Percentiles rank a stretch among this genome's conserved stretches.
These are phyloP conservation scores for Voacanga thouarsii DNA, from an alignment of 257 asterid species.

Conservation along the genomic window DNA sequence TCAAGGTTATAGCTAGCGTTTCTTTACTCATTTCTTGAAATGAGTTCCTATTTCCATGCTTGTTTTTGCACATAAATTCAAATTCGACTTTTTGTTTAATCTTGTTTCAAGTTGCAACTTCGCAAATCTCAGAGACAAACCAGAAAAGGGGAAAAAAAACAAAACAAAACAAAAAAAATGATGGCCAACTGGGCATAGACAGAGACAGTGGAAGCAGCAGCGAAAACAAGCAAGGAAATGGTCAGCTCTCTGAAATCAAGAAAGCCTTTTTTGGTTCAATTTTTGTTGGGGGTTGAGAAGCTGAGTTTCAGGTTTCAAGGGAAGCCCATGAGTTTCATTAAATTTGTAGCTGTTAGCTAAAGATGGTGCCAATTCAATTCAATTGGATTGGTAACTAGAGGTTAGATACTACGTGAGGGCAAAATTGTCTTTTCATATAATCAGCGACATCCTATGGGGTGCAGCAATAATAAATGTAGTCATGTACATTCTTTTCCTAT, in stretches of 20 bases:
- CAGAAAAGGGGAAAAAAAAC: neutral
- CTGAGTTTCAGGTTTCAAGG: conserved; percentile 37
- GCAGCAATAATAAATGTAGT: conserved; percentile 1
- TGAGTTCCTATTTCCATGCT: conserved; percentile 53
- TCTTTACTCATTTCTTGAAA: neutral
- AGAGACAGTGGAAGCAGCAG: conserved; percentile 34
- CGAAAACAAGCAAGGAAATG: conserved; percentile 71
- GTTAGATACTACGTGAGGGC: neutral
- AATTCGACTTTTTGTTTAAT: neutral
- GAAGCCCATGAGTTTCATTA: conserved; percentile 73
- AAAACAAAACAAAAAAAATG: too few relatives aligned
- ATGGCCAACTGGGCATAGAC: neutral
- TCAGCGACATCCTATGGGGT: neutral
- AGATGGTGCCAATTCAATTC: conserved; percentile 8
- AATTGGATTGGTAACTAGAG: neutral
- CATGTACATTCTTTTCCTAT: conserved; percentile 3
- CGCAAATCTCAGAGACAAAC: neutral
- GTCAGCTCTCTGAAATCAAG: conserved; percentile 17
- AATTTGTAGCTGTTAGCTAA: conserved; percentile 30
- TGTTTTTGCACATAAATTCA: conserved; percentile 41
- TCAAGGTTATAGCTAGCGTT: neutral
- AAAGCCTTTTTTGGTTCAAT: neutral
- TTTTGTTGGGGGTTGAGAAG: conserved; percentile 17
- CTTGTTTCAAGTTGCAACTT: neutral
- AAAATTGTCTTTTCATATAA: neutral